These are phyloP conservation scores for Begonia peltatifolia DNA, from an alignment of 306 rosid genomes.

Conservation along the genomic window DNA sequence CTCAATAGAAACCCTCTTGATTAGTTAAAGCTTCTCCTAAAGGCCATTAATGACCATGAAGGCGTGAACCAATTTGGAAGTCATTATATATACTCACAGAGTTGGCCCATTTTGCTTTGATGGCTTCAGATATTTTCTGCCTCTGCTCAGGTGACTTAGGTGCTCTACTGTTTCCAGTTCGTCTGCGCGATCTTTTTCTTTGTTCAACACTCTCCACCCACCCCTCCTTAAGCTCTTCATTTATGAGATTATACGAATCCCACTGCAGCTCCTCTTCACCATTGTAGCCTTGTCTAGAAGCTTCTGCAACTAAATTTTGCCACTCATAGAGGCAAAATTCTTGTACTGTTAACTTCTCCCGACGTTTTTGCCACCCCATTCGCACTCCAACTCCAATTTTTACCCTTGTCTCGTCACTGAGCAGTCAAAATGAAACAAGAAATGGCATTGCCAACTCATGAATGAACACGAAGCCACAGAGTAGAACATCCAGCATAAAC, in stretches of 20 bases:
- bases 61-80: conserved; percentile 8
- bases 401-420: conserved; percentile 25
- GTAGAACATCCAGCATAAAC: no score
- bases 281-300: conserved; percentile 53
- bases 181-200: conserved; percentile 33
- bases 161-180: conserved; percentile 47
- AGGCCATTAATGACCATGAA: conserved; percentile 1
- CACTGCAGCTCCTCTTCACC: conserved; percentile 75
- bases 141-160: conserved; percentile 85
- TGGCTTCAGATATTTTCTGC: conserved; percentile 79
- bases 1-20: neutral
- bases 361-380: conserved; percentile 59
- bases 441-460: no score
- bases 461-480: no score
- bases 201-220: conserved; percentile 49
- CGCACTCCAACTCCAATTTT: conserved; percentile 72
- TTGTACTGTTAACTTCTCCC: conserved; percentile 40
- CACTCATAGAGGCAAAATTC: conserved; percentile 64
- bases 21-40: neutral
- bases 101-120: conserved; percentile 85
- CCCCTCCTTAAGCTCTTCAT: conserved; percentile 46
- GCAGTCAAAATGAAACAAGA: conserved; percentile 5
- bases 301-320: conserved; percentile 77
- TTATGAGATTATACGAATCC: conserved; percentile 55
- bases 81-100: conserved; percentile 42